Evolutionary conservation across 2,329 filamentous ascomycete genomes (phyloP).

Genomic region (Cladosporium sp.): DNA sequence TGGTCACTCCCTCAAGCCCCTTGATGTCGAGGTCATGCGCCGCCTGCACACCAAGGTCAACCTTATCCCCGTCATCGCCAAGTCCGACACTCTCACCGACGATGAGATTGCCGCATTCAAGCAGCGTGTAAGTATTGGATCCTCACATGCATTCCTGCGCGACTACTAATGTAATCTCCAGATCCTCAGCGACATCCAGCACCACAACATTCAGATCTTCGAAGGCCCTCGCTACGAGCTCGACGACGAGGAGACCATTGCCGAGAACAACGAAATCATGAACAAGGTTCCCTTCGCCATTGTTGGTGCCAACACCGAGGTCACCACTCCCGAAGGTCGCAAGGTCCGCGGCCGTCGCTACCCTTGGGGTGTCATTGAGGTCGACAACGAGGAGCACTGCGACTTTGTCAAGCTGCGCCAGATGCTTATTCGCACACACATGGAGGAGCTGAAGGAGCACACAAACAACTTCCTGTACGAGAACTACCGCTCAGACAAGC

Average conservation of each 20-base stretch:
- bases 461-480: conserved; percentile 99
- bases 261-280: conserved; percentile 99
- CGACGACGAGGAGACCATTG: conserved; percentile 98
- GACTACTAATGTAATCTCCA: conserved; percentile 43
- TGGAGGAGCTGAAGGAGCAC: conserved; percentile 99
- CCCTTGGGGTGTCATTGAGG: conserved; percentile 98
- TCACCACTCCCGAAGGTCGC: conserved; percentile 85
- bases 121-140: conserved; percentile 71
- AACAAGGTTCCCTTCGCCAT: conserved; percentile 99
- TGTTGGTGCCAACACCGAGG: conserved; percentile 94
- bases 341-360: conserved; percentile 95
- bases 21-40: conserved; percentile 99
- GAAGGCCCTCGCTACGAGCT: conserved; percentile 98
- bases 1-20: conserved; percentile 94
- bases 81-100: conserved; percentile 95
- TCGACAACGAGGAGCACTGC: conserved; percentile 99
- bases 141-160: not conserved
- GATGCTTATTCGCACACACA: conserved; percentile 99
- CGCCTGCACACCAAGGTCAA: conserved; percentile 99
- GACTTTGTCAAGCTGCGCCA: conserved; percentile 99
- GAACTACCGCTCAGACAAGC: conserved; percentile 99
- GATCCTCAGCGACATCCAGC: conserved; percentile 95
- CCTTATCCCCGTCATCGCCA: conserved; percentile 97
- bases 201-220: conserved; percentile 98
- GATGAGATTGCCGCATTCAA: conserved; percentile 96